A percentile compares a stretch with the other conserved stretches of the same genome.
These are phyloP conservation scores for Sphaerulina populicola DNA, from an alignment of 2,329 filamentous ascomycete species.

Conservation along the genomic window DNA sequence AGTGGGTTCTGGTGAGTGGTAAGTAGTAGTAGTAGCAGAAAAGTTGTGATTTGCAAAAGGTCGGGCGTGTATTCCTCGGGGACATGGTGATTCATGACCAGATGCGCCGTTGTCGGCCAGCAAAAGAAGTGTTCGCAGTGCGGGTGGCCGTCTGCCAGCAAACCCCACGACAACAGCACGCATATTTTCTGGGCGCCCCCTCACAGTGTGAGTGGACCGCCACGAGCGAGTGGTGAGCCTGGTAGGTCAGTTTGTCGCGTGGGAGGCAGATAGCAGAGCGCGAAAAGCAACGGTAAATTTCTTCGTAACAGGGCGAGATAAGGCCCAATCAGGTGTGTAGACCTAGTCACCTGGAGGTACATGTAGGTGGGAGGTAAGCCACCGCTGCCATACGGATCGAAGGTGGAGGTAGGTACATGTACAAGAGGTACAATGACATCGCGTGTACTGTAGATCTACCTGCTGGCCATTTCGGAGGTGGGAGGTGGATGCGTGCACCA, in stretches of 20 bases:
- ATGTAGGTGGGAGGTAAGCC: no score
- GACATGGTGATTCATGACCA: not conserved
- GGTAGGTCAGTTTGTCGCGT: not conserved
- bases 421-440: no score
- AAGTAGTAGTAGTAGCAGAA: not conserved
- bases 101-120: not conserved
- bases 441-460: no score
- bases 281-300: not conserved
- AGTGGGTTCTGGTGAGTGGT: not conserved
- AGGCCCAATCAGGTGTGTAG: no score
- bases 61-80: not conserved
- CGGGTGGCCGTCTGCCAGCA: not conserved
- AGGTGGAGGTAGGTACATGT: no score
- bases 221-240: not conserved
- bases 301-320: not conserved
- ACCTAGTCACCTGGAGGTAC: no score
- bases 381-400: no score
- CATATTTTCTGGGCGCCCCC: not conserved
- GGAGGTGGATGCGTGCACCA: no score
- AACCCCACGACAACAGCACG: not conserved
- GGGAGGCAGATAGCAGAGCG: not conserved
- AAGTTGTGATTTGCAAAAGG: not conserved
- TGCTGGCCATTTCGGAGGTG: no score
- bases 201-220: not conserved
- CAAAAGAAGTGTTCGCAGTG: not conserved